These are phyloP conservation scores for Penicillium canescens DNA, from an alignment of 495 filamentous ascomycete species.

Conservation along the genomic window DNA sequence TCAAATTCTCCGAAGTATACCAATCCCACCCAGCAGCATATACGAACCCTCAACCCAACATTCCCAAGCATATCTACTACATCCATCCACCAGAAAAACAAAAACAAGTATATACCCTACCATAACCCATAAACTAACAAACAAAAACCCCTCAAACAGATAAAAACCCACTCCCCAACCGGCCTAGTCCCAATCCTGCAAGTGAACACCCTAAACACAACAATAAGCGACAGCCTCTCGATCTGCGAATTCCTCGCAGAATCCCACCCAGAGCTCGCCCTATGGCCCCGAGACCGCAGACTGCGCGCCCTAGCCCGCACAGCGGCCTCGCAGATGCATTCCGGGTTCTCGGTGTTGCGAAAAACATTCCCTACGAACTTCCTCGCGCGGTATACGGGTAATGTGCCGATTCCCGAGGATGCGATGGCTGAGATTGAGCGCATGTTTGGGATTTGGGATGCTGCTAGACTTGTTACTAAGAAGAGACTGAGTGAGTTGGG, in stretches of 20 bases:
- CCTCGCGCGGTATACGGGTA: constrained; percentile 34
- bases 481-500: constrained; percentile 23
- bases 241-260: constrained; percentile 57
- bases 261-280: constrained; percentile 34
- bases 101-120: no score
- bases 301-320: constrained; percentile 52
- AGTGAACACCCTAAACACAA: constrained; percentile 25
- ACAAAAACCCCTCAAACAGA: constrained; percentile 6
- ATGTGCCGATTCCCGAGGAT: constrained; percentile 25
- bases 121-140: not conserved
- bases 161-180: constrained; percentile 27
- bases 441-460: constrained; percentile 25
- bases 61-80: no score
- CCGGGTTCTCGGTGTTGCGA: constrained; percentile 48
- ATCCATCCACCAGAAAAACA: no score
- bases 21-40: no score
- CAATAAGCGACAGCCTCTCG: constrained; percentile 52
- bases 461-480: constrained; percentile 18
- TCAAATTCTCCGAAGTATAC: constrained; percentile 26
- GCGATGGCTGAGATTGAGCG: constrained; percentile 29
- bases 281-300: constrained; percentile 46
- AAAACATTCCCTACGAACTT: constrained; percentile 47
- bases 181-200: constrained; percentile 35
- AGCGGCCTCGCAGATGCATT: constrained; percentile 56
- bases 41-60: no score